Evolutionary conservation across 768 basidiomycete genomes (phyloP), one percentile per base, ranked within the genome.

Genomic region (Ephemerocybe angulata): DNA sequence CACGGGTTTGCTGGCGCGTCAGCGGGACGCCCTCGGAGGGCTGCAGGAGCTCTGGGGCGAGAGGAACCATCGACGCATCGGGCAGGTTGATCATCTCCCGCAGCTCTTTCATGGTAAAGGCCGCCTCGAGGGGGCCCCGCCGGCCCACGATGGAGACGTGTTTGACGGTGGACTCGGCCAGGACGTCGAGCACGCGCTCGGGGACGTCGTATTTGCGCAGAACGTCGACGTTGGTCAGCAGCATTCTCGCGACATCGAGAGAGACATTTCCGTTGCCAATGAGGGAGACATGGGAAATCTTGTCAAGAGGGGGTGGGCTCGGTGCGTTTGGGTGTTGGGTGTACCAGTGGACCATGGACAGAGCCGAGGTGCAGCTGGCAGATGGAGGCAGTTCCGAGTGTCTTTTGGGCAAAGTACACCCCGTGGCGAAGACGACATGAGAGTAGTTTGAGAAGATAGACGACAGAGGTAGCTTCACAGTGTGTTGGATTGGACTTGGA

Each of bases 231-330:
- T 82, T 72, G 12, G 88, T 88, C 57, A 99, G 82, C 5, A 98
- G 81, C 65, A 98, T 92, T 4, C 95, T 82, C 1, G 94, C 93
- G 25, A 95, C 77, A 63, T 99, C 96, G 30, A 99, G 76, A 7
- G 94, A 88, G 53, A 99, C 95, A 61, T 98, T 98, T 11, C 96
- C 96, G 58, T 93, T 91, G 0, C 97, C 96, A 41, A 98, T 87
- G 52, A 99, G 72, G 1, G 90, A 84, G 27, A 95, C 84, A 60
- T 95, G 88, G 2, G 76, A 65, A 3, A 83, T 70, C 37, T 78
- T 78, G 28, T 90, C 82, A 1, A 93, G 78, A 0, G 85, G 75
- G 1, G 88, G 85, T 0, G 87, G 76, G 19, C 11, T 42, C 0
- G 78, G 76, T 10, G 76, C 73, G 8, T 84, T 84, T 1, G 95